Base-by-base conservation (phyloP, 225 moss, liverwort and hornwort species). In the Polytrichum commune region DNA sequence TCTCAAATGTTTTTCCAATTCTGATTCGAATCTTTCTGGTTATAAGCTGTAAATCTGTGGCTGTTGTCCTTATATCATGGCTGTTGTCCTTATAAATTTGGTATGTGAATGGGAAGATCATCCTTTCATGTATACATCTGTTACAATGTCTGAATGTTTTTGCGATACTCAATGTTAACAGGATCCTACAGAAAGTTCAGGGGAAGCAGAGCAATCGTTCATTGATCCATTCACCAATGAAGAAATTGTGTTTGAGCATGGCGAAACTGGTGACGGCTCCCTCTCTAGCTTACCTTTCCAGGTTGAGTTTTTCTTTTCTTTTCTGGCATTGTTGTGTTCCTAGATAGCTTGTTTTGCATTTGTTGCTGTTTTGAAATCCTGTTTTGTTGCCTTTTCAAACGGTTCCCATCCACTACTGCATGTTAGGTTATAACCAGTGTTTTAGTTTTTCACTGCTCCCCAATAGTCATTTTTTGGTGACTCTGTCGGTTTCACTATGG, bases 201-300 rank as follows among this genome's bases (percentile, higher is more conserved):
- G 8, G 16, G 69, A 69, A 74, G 74, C 76, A 61, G 83, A 87
- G 65, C 77, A 82, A 73, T 55, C 65, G 67, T 71, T 89, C 66
- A 58, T 86, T 66, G 82, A 88, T 69, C 73, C 75, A 62, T 30
- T 62, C 35, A 27, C 26, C 20, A 23, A 62, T 68, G 83, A 85
- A 70, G 79, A 82, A 22, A 73, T 75, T 72, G 67, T 57, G 65
- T 85, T 84, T 64, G 85, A 90, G 35, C 85, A 92, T 77, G 97
- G 97, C 71, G 69, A 69, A 61, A 90, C 86, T 56, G 97, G 97
- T 69, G 97, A 98, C 53, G 74, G 62, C 53, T 66, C 75, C 66
- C 35, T 94, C 55, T 70, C 70, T 60, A 76, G 83, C 57, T 83
- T 93, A 67, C 75, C 92, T 29, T 98, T 98, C 76, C 97, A 98